Conservation (phyloP, 371 early-diverging fungal species). For the Choanephora cucurbitarum region DNA sequence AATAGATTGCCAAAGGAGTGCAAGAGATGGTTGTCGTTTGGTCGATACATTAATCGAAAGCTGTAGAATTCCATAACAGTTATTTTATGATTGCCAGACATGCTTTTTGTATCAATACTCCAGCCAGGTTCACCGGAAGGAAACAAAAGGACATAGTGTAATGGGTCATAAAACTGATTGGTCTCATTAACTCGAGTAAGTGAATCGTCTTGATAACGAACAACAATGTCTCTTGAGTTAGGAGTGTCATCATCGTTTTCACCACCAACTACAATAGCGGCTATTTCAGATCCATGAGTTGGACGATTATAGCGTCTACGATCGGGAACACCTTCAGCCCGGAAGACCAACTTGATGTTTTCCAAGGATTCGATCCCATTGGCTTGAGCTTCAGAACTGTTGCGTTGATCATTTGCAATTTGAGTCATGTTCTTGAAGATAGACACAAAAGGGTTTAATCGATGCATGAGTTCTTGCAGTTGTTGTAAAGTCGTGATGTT, state of each 20-base stretch:
- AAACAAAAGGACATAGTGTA: too few relatives aligned
- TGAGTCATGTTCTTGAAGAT: too few relatives aligned
- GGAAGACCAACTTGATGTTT: background rate
- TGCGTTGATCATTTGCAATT: too few relatives aligned
- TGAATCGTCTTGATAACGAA: too few relatives aligned
- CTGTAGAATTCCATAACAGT: background rate
- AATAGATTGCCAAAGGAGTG: background rate
- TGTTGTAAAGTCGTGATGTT: background rate
- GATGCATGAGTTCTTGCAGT: slow-evolving; percentile 4
- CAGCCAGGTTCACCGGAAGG: background rate
- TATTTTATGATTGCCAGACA: background rate
- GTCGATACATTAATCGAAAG: background rate
- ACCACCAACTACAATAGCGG: slow-evolving; percentile 1
- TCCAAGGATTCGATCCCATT: too few relatives aligned
- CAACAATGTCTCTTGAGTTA: too few relatives aligned
- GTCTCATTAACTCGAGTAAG: too few relatives aligned
- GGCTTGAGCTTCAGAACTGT: too few relatives aligned
- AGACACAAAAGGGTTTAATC: background rate
- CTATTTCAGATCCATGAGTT: background rate
- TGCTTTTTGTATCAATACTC: background rate
- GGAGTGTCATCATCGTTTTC: background rate
- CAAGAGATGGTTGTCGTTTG: background rate
- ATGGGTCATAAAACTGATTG: too few relatives aligned
- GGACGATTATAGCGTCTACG: background rate
- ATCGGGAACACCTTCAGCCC: slow-evolving; percentile 5